phyloP scores from a whole-genome alignment of 2,329 filamentous ascomycete species.

The Talaromyces sp. region DNA sequence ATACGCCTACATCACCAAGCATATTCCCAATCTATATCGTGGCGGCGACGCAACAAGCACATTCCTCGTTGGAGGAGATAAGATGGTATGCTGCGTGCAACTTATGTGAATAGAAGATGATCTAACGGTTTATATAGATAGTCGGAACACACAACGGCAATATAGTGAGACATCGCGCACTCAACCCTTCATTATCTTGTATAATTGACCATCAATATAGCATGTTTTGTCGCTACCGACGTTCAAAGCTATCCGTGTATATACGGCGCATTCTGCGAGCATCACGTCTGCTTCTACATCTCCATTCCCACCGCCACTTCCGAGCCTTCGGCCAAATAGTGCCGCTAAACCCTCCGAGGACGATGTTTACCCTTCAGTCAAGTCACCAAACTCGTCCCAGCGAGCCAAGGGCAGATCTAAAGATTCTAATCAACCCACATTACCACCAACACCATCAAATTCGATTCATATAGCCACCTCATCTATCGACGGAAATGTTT shows the following conservation, averaged over 20 bases:
- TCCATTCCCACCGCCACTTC: conserved; percentile 64
- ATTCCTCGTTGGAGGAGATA: conserved; percentile 87
- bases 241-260: conserved; percentile 75
- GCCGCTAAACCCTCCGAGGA: conserved; percentile 27
- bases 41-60: conserved; percentile 93
- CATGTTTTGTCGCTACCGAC: conserved; percentile 80
- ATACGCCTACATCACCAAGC: conserved; percentile 79
- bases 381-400: conserved; percentile 23
- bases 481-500: conserved; percentile 93
- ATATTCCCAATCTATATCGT: conserved; percentile 74
- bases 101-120: neutral
- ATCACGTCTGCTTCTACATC: conserved; percentile 88
- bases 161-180: conserved; percentile 59
- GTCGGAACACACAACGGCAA: conserved; percentile 95
- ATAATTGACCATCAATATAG: conserved; percentile 37
- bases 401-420: conserved; percentile 26
- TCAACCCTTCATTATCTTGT: neutral
- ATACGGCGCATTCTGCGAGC: conserved; percentile 88
- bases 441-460: conserved; percentile 76
- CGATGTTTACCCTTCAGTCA: conserved; percentile 17
- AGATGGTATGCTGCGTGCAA: conserved; percentile 64
- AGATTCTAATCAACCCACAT: conserved; percentile 19
- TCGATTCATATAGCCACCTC: conserved; percentile 90
- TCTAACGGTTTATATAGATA: conserved; percentile 52
- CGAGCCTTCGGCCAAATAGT: conserved; percentile 35